Evolutionary conservation across 176 grass and related monocot genomes (phyloP).

Genomic region (Bromus sterilis): DNA sequence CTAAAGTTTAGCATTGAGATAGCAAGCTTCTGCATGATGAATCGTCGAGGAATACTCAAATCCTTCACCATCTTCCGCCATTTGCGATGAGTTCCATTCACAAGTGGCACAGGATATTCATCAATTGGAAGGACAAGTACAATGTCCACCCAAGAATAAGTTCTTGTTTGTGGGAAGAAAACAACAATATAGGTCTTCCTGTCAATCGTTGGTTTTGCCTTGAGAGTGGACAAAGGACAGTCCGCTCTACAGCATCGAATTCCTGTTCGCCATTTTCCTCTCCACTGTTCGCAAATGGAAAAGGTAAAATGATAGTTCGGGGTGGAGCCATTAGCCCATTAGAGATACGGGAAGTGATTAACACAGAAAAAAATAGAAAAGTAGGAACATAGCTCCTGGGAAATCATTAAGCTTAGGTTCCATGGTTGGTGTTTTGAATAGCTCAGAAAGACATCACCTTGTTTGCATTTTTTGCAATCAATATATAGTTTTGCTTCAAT

Average conservation of each 20-base stretch:
- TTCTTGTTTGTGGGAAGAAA: constrained; percentile 89
- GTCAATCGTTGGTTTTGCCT: constrained; percentile 84
- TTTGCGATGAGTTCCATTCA: constrained; percentile 78
- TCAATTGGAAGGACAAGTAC: constrained; percentile 71
- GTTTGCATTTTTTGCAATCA: not conserved
- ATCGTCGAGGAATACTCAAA: constrained; percentile 53
- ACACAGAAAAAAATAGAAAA: not conserved
- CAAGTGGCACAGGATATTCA: constrained; percentile 62
- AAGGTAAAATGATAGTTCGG: not conserved
- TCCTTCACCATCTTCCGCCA: constrained; percentile 92
- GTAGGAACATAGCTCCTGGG: not conserved
- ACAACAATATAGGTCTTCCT: constrained; percentile 81
- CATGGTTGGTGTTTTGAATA: not conserved
- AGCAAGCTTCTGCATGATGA: constrained; percentile 85
- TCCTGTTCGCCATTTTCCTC: constrained; percentile 97
- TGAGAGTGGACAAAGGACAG: constrained; percentile 71
- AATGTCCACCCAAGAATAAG: constrained; percentile 92
- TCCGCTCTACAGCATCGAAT: constrained; percentile 81
- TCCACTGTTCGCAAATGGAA: constrained; percentile 71
- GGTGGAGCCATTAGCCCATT: not conserved
- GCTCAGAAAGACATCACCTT: not conserved
- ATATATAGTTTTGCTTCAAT: not conserved
- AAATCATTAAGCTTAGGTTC: not conserved
- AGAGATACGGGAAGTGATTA: not conserved
- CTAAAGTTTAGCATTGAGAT: constrained; percentile 74